These are phyloP conservation scores for Thalassiosira mediterranea DNA, from an alignment of 352 stramenopile genomes.

Conservation along the genomic window DNA sequence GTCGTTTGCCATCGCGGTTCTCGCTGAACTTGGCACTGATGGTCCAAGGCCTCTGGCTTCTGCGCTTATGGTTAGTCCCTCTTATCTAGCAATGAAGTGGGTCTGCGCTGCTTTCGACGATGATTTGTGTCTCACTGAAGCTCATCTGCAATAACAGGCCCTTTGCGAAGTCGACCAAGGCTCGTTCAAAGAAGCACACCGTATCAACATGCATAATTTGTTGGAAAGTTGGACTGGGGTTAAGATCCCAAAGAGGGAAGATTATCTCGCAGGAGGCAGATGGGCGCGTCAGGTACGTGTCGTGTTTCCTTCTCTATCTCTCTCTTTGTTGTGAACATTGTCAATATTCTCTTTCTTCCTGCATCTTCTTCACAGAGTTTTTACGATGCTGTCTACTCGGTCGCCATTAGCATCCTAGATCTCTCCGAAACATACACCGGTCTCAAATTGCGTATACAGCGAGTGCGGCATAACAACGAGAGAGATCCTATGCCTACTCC, in stretches of 20 bases:
- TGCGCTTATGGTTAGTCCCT: conserved; percentile 54
- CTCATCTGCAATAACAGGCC: conserved; percentile 23
- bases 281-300: conserved; percentile 80
- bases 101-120: too few relatives aligned
- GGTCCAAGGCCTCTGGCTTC: conserved; percentile 49
- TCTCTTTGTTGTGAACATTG: too few relatives aligned
- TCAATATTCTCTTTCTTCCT: too few relatives aligned
- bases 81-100: too few relatives aligned
- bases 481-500: conserved; percentile 71
- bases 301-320: too few relatives aligned
- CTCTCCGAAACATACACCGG: conserved; percentile 79
- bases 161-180: conserved; percentile 82
- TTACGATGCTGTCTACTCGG: conserved; percentile 65
- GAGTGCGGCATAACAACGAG: conserved; percentile 68
- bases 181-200: conserved; percentile 73
- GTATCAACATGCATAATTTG: conserved; percentile 79
- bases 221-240: conserved; percentile 81
- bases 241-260: conserved; percentile 70
- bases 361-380: too few relatives aligned
- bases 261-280: conserved; percentile 82
- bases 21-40: conserved; percentile 80
- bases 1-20: conserved; percentile 78
- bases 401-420: conserved; percentile 80
- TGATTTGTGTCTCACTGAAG: too few relatives aligned
- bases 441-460: conserved; percentile 79